Conservation (phyloP, 176 grass and related monocot species). For the sorghum (Sorghum bicolor) region DNA sequence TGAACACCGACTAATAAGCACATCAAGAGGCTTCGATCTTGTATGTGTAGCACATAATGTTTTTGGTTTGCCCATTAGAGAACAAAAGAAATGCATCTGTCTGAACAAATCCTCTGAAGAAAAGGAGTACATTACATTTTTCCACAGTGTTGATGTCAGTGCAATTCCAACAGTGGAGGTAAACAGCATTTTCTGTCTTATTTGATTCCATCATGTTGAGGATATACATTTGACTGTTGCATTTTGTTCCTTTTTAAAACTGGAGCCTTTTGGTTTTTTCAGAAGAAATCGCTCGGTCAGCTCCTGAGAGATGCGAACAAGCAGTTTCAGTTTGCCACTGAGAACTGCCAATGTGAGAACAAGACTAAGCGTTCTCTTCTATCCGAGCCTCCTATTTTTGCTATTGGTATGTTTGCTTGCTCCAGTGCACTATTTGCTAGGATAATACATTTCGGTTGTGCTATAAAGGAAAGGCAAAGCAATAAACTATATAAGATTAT, state of each 20-base stretch:
- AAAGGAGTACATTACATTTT: neutral
- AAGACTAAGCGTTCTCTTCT: neutral
- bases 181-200: neutral
- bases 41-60: conserved; percentile 19
- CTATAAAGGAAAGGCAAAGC: neutral
- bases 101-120: neutral
- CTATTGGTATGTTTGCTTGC: neutral
- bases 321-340: neutral
- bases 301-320: neutral
- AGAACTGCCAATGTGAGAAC: neutral
- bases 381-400: conserved; percentile 1
- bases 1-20: neutral
- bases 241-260: neutral
- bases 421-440: neutral
- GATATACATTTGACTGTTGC: neutral
- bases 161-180: neutral
- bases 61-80: conserved; percentile 12
- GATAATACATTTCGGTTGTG: neutral
- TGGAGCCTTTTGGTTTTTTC: neutral
- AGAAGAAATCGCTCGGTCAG: neutral
- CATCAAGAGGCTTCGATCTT: neutral
- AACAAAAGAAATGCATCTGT: conserved; percentile 11
- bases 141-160: neutral
- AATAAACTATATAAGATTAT: neutral
- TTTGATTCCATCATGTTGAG: neutral